phyloP scores from a whole-genome alignment of 768 basidiomycete genomes.

The Leccinum pellstonianum region DNA sequence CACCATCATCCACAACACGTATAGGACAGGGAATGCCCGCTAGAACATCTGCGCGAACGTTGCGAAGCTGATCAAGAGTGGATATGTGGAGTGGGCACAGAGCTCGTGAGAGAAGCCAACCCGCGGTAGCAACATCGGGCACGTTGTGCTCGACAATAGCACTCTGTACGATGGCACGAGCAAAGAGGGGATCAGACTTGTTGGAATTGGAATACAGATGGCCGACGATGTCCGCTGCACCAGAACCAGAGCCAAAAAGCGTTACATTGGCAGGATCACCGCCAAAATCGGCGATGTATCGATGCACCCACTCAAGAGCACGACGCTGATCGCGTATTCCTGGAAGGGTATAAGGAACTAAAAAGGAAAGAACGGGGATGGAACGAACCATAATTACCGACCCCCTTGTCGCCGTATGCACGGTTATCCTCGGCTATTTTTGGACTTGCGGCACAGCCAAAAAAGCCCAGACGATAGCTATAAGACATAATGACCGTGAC shows the following conservation, averaged over 20 bases:
- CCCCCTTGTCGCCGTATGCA: slow-evolving; percentile 61
- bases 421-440: slow-evolving; percentile 68
- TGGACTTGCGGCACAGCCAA: slow-evolving; percentile 72
- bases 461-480: slow-evolving; percentile 74
- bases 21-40: slow-evolving; percentile 48
- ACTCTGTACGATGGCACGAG: slow-evolving; percentile 76
- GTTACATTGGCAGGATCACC: slow-evolving; percentile 57
- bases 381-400: slow-evolving; percentile 71
- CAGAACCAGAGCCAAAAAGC: slow-evolving; percentile 41
- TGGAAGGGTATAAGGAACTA: slow-evolving; percentile 22
- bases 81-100: slow-evolving; percentile 55
- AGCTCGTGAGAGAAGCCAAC: slow-evolving; percentile 64
- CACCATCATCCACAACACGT: slow-evolving; percentile 65
- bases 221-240: slow-evolving; percentile 54
- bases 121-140: slow-evolving; percentile 57
- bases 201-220: slow-evolving; percentile 67
- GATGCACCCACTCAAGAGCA: slow-evolving; percentile 64
- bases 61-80: slow-evolving; percentile 61
- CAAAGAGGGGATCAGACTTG: slow-evolving; percentile 58
- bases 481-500: slow-evolving; percentile 1
- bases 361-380: neutral
- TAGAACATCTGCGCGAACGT: slow-evolving; percentile 56
- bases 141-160: slow-evolving; percentile 61
- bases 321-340: slow-evolving; percentile 64
- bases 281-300: slow-evolving; percentile 60